Evolutionary conservation across 352 stramenopile species (phyloP).

Genomic region (Globisporangium yorkense): DNA sequence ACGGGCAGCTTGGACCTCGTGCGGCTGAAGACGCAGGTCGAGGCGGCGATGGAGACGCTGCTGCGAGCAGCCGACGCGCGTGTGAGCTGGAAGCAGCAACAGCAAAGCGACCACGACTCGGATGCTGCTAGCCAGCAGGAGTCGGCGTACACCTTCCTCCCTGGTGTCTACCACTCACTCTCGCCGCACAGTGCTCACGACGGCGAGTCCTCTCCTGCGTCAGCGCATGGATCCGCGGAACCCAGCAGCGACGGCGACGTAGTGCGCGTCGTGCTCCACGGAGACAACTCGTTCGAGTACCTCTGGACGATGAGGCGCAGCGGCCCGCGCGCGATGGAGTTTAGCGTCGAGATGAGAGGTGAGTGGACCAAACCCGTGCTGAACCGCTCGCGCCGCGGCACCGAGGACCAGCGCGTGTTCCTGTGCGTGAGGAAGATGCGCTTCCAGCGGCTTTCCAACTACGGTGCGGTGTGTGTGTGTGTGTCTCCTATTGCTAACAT

Average conservation of each 20-base stretch:
- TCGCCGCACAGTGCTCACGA: neutral
- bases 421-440: constrained; percentile 48
- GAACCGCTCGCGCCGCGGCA: constrained; percentile 64
- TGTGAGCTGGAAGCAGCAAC: constrained; percentile 48
- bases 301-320: constrained; percentile 53
- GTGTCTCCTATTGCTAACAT: too few species aligned
- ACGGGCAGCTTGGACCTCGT: constrained; percentile 25
- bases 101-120: constrained; percentile 1
- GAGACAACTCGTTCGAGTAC: constrained; percentile 83
- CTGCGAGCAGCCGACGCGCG: constrained; percentile 49
- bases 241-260: constrained; percentile 24
- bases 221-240: constrained; percentile 6
- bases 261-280: constrained; percentile 49
- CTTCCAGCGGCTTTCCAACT: constrained; percentile 73
- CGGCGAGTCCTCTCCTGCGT: neutral
- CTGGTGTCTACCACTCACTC: constrained; percentile 39
- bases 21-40: constrained; percentile 48
- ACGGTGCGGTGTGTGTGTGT: constrained; percentile 24
- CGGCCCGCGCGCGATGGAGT: constrained; percentile 56
- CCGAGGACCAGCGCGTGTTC: constrained; percentile 70
- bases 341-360: constrained; percentile 59
- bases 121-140: neutral
- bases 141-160: constrained; percentile 45
- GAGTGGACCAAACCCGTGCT: constrained; percentile 66
- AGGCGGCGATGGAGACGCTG: constrained; percentile 51